Percentiles rank a stretch among this genome's conserved stretches.
These are phyloP conservation scores for Plasmodium yoelii DNA, from an alignment of 169 alveolate genomes.

Conservation along the genomic window DNA sequence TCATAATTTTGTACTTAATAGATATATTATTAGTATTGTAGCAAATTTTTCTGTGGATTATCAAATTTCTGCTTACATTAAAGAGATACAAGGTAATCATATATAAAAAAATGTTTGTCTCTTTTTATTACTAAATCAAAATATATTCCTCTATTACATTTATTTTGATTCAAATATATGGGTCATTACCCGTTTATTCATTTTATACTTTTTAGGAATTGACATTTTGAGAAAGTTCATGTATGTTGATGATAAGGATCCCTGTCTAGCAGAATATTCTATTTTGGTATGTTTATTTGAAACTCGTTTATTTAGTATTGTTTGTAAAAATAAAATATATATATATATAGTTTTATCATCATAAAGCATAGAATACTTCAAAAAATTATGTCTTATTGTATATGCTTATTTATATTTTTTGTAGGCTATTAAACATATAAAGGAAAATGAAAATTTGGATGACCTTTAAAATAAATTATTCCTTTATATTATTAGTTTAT, in stretches of 20 bases:
- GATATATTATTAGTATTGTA: conserved; percentile 69
- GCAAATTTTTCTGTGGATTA: conserved; percentile 48
- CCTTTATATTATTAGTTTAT: conserved; percentile 1
- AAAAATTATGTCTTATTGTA: neutral
- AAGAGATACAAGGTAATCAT: conserved; percentile 38
- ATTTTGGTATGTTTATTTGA: conserved; percentile 35
- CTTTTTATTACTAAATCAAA: too few relatives aligned
- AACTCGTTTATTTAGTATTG: neutral
- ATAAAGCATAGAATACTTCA: too few relatives aligned
- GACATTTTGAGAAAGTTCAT: conserved; percentile 52
- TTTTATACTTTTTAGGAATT: conserved; percentile 14
- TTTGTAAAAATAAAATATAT: neutral
- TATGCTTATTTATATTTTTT: conserved; percentile 1
- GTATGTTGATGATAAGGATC: conserved; percentile 70
- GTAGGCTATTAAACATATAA: conserved; percentile 74
- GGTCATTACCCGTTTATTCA: neutral
- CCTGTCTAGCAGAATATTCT: conserved; percentile 71
- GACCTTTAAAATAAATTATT: conserved; percentile 16
- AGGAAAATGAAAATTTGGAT: conserved; percentile 75
- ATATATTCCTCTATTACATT: too few relatives aligned
- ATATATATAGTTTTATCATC: neutral
- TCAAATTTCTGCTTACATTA: conserved; percentile 31
- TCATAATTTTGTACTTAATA: conserved; percentile 60
- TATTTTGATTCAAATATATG: neutral
- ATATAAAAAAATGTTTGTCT: neutral